Conservation (phyloP, 192 early-diverging fungal species). For the Podila epicladia region DNA sequence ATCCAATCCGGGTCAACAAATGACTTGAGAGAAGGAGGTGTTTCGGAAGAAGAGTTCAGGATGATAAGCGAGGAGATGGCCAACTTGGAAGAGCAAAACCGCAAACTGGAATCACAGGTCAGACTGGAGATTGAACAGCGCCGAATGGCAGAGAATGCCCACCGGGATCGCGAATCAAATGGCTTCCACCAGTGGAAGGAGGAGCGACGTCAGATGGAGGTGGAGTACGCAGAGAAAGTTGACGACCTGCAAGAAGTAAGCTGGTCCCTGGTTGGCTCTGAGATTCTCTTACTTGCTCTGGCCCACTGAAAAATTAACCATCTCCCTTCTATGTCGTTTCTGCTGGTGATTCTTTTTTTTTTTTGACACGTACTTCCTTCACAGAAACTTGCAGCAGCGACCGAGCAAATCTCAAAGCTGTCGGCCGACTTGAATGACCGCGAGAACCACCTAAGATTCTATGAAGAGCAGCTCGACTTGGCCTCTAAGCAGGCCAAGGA, state of each 20-base stretch:
- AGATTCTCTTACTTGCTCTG: not conserved
- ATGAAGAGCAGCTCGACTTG: slow-evolving; percentile 42
- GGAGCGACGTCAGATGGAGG: slow-evolving; percentile 29
- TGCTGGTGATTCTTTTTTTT: not conserved
- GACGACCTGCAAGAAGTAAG: slow-evolving; percentile 51
- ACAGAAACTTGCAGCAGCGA: slow-evolving; percentile 36
- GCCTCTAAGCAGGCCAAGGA: slow-evolving; percentile 48
- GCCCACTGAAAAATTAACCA: not conserved
- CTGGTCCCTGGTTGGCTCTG: not conserved
- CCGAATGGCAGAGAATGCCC: slow-evolving; percentile 5
- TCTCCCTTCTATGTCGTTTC: too few species aligned
- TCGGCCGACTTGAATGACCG: slow-evolving; percentile 43
- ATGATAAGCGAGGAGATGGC: slow-evolving; percentile 24
- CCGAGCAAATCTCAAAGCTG: slow-evolving; percentile 43
- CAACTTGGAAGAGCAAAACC: slow-evolving; percentile 26
- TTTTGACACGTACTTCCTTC: not conserved
- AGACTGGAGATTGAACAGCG: slow-evolving; percentile 27
- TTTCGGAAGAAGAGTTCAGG: slow-evolving; percentile 24
- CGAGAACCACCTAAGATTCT: slow-evolving; percentile 39
- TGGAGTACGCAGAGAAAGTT: slow-evolving; percentile 20
- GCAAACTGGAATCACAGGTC: slow-evolving; percentile 24
- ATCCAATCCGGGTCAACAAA: slow-evolving; percentile 7
- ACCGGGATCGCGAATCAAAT: slow-evolving; percentile 11
- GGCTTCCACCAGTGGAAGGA: slow-evolving; percentile 20
- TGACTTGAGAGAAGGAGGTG: slow-evolving; percentile 4